Percentiles rank a stretch among this genome's conserved stretches.
phyloP scores from a whole-genome alignment of 1,139 yeast genomes.

The Magnusiomyces ingens region DNA sequence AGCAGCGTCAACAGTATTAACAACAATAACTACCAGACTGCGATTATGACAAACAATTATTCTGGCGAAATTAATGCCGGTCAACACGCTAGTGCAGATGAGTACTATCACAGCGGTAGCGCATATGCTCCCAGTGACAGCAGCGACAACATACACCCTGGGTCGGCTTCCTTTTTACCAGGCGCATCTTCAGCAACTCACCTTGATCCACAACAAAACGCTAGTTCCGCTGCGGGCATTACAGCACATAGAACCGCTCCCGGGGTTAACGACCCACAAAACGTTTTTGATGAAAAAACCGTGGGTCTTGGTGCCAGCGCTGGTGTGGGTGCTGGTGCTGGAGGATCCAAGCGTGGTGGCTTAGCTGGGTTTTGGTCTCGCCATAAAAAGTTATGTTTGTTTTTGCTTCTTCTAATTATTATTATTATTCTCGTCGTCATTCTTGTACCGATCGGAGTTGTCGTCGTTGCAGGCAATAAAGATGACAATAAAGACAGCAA shows the following conservation, averaged over 20 bases:
- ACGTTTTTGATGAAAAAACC: not conserved
- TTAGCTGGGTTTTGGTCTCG: constrained; percentile 10
- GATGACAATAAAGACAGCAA: not conserved
- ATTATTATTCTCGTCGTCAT: constrained; percentile 26
- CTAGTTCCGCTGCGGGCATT: not conserved
- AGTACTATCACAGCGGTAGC: too few species aligned
- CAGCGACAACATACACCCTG: too few species aligned
- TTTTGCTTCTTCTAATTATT: constrained; percentile 18
- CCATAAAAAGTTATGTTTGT: constrained; percentile 14
- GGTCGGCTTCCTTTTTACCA: too few species aligned
- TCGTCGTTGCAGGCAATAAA: constrained; percentile 23
- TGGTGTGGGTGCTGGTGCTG: too few species aligned
- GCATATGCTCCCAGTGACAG: too few species aligned
- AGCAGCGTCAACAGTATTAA: too few species aligned
- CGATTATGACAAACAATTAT: too few species aligned
- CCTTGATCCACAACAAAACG: not conserved
- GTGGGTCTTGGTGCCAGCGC: not conserved
- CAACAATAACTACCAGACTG: too few species aligned
- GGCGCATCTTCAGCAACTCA: not conserved
- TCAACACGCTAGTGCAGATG: too few species aligned
- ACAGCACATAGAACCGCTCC: not conserved
- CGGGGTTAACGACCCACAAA: not conserved
- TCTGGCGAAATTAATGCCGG: too few species aligned
- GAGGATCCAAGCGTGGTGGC: too few species aligned
- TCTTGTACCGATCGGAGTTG: constrained; percentile 29